Base-by-base conservation (phyloP, 1,284 basidiomycete species). In the Puccinia novopanici region DNA sequence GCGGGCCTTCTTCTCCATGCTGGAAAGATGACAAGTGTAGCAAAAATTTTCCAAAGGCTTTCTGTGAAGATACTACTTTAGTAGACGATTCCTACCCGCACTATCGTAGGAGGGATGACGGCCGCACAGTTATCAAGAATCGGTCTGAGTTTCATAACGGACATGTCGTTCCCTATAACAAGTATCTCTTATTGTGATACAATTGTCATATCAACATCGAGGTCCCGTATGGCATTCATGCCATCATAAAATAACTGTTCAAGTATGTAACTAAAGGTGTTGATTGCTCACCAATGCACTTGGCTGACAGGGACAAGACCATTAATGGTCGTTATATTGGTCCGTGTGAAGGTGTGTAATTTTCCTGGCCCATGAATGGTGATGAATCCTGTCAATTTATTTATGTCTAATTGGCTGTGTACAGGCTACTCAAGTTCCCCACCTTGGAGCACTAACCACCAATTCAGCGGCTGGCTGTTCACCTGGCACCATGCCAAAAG, bases 1-100 rank as follows among this genome's bases (percentile, higher is more conserved):
- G 88, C 84, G 86, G 86, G 9, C 67, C 82, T 8, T n/a, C n/a
- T n/a, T 48, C 67, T 0, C 84, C 5, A 17, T 45, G 84, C 12
- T 89, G 88, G 82, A 87, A 88, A 87, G 84, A 85, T 15, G 82
- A 88, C 81, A 85, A 83, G 50, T 89, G 89, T 83, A n/a, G n/a
- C n/a, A n/a, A n/a, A n/a, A n/a, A n/a, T n/a, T n/a, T n/a, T n/a
- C n/a, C n/a, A n/a, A n/a, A 83, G 84, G 0, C 88, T 89, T 81
- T 87, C 75, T 80, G 81, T 27, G 82, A 84, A 0, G 34, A 79
- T 0, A 89, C 88, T 0, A 82, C 81, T 0, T 83, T 88, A 68
- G 84, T 84, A 45, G 83, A 85, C 0, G 83, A 88, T 83, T 86
- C 86, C 0, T 88, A 88, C 83, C 65, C 65, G 3, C 0, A 2